phyloP scores from a whole-genome alignment of 2,329 filamentous ascomycete species.

The Aureobasidium sp. region DNA sequence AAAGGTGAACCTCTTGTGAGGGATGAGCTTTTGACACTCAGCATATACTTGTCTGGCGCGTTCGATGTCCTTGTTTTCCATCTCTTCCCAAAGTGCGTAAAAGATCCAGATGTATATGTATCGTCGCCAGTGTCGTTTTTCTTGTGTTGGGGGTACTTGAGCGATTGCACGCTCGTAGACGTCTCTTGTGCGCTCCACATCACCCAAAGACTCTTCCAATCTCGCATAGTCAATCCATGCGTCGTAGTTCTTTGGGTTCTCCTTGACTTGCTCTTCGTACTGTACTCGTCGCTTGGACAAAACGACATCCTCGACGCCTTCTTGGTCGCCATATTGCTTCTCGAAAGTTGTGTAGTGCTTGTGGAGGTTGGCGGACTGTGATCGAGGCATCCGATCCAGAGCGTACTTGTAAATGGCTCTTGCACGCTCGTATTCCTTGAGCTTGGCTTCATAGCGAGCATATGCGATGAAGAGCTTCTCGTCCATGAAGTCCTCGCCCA shows the following conservation, averaged over 20 bases:
- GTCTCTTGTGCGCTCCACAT: slow-evolving; percentile 76
- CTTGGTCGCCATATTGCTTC: slow-evolving; percentile 90
- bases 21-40: slow-evolving; percentile 77
- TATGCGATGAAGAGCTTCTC: slow-evolving; percentile 94
- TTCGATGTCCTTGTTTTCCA: slow-evolving; percentile 67
- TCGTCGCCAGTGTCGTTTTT: slow-evolving; percentile 93
- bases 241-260: slow-evolving; percentile 95
- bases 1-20: slow-evolving; percentile 96
- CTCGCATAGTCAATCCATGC: slow-evolving; percentile 93
- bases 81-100: slow-evolving; percentile 92
- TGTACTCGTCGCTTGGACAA: slow-evolving; percentile 86
- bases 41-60: slow-evolving; percentile 85
- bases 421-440: slow-evolving; percentile 91
- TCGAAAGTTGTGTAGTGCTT: slow-evolving; percentile 96
- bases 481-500: slow-evolving; percentile 93
- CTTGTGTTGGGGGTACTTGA: slow-evolving; percentile 87
- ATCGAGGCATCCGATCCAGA: slow-evolving; percentile 80
- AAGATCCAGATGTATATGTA: slow-evolving; percentile 99
- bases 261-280: slow-evolving; percentile 89
- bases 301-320: slow-evolving; percentile 92
- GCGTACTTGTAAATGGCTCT: slow-evolving; percentile 96
- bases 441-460: slow-evolving; percentile 85
- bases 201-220: slow-evolving; percentile 77
- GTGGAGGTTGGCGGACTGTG: slow-evolving; percentile 75
- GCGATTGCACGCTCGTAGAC: slow-evolving; percentile 94